Percentiles rank a stretch among this genome's conserved stretches.
phyloP scores from a whole-genome alignment of 768 basidiomycete genomes.

The Leccinum uliginosum region DNA sequence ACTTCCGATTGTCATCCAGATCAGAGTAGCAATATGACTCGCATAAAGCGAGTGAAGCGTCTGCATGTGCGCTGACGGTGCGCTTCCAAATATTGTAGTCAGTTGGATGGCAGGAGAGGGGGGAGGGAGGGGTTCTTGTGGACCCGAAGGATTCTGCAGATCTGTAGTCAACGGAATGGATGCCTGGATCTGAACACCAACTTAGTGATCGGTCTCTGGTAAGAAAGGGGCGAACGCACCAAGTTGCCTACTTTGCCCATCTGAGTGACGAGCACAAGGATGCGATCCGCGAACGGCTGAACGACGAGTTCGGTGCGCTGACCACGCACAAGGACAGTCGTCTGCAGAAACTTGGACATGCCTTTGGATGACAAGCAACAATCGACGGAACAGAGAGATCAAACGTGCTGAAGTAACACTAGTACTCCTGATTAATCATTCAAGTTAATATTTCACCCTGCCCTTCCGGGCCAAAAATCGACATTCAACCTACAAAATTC shows the following conservation, averaged over 20 bases:
- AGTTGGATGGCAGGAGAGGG: conserved; percentile 74
- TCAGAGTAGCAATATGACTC: conserved; percentile 79
- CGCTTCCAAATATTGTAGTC: conserved; percentile 72
- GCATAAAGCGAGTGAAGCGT: conserved; percentile 78
- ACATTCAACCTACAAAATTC: background rate
- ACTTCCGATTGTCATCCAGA: conserved; percentile 58
- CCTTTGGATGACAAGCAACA: background rate
- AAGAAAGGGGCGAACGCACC: conserved; percentile 38
- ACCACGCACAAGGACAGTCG: conserved; percentile 50
- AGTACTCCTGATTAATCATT: background rate
- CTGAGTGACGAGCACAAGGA: conserved; percentile 86
- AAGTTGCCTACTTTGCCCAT: conserved; percentile 85
- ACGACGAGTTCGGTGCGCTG: conserved; percentile 68
- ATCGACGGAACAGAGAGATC: background rate
- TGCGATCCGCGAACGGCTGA: conserved; percentile 75
- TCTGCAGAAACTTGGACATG: conserved; percentile 35
- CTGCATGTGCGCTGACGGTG: conserved; percentile 63
- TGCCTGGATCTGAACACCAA: conserved; percentile 64
- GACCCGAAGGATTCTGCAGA: conserved; percentile 36
- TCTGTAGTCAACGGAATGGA: conserved; percentile 62
- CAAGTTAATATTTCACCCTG: background rate
- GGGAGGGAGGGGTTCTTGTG: conserved; percentile 42
- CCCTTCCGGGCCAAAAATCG: background rate
- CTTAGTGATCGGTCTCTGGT: conserved; percentile 6
- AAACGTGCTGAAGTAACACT: background rate